These are phyloP conservation scores for Citrullus amarus DNA, from an alignment of 306 rosid species.

Conservation along the genomic window DNA sequence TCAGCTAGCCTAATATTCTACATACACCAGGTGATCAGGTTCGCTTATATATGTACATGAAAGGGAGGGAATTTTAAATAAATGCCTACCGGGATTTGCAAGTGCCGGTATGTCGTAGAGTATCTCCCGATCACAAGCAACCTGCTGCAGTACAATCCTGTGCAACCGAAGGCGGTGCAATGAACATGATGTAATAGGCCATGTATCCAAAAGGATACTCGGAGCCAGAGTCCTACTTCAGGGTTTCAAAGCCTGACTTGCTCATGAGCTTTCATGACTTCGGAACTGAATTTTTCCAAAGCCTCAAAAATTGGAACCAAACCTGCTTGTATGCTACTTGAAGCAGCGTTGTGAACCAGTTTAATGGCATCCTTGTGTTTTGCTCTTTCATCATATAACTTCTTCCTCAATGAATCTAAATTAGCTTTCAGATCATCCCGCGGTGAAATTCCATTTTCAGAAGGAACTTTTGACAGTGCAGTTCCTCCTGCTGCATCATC, in stretches of 20 bases:
- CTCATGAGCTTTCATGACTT: conserved; percentile 74
- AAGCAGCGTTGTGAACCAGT: conserved; percentile 63
- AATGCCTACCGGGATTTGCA: background rate
- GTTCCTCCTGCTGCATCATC: conserved; percentile 29
- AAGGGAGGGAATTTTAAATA: background rate
- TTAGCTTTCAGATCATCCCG: conserved; percentile 83
- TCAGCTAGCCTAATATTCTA: background rate
- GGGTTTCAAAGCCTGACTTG: conserved; percentile 34
- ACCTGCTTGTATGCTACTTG: conserved; percentile 63
- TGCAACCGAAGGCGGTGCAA: too few species aligned
- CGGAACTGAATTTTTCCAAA: conserved; percentile 63
- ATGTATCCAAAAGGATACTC: too few species aligned
- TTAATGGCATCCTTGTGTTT: conserved; percentile 69
- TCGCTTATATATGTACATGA: background rate
- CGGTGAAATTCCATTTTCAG: conserved; percentile 71
- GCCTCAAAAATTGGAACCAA: conserved; percentile 88
- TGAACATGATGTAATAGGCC: background rate
- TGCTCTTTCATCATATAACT: conserved; percentile 62
- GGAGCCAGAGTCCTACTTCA: too few species aligned
- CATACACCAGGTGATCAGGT: background rate
- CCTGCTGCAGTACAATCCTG: background rate
- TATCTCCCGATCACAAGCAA: background rate
- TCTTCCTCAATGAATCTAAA: conserved; percentile 69
- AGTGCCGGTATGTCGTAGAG: background rate
- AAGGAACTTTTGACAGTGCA: conserved; percentile 33